These are phyloP conservation scores for Suillus plorans DNA, from an alignment of 768 basidiomycete genomes.

Conservation along the genomic window DNA sequence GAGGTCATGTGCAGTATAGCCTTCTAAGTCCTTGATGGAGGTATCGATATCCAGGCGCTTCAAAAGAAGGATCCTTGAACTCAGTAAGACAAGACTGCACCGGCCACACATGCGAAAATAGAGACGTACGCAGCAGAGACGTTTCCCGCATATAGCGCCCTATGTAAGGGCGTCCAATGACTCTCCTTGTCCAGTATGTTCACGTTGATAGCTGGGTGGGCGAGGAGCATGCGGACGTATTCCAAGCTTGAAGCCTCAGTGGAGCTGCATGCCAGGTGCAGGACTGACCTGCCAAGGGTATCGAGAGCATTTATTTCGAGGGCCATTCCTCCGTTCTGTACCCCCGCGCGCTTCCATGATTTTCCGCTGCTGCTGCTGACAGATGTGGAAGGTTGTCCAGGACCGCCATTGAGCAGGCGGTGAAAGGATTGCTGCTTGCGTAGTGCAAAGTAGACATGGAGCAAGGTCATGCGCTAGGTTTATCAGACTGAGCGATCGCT, in stretches of 20 bases:
- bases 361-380: constrained; percentile 51
- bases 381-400: constrained; percentile 14
- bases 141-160: constrained; percentile 82
- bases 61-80: constrained; percentile 67
- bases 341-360: constrained; percentile 55
- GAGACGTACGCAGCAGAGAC: constrained; percentile 60
- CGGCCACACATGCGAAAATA: background rate
- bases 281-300: constrained; percentile 68
- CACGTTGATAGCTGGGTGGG: constrained; percentile 72
- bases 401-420: constrained; percentile 51
- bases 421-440: constrained; percentile 77
- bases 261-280: constrained; percentile 78
- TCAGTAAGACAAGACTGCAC: constrained; percentile 9
- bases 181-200: constrained; percentile 83
- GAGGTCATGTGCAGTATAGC: constrained; percentile 88
- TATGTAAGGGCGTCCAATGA: constrained; percentile 89
- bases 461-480: constrained; percentile 57
- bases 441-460: constrained; percentile 74
- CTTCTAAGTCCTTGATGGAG: constrained; percentile 78
- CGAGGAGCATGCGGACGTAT: constrained; percentile 75
- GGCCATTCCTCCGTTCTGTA: constrained; percentile 28
- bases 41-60: constrained; percentile 72
- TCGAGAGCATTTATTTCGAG: constrained; percentile 74
- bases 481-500: constrained; percentile 19
- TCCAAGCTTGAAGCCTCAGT: constrained; percentile 63